These are phyloP conservation scores for Fusarium domesticum DNA, from an alignment of 2,329 filamentous ascomycete species.

Conservation along the genomic window DNA sequence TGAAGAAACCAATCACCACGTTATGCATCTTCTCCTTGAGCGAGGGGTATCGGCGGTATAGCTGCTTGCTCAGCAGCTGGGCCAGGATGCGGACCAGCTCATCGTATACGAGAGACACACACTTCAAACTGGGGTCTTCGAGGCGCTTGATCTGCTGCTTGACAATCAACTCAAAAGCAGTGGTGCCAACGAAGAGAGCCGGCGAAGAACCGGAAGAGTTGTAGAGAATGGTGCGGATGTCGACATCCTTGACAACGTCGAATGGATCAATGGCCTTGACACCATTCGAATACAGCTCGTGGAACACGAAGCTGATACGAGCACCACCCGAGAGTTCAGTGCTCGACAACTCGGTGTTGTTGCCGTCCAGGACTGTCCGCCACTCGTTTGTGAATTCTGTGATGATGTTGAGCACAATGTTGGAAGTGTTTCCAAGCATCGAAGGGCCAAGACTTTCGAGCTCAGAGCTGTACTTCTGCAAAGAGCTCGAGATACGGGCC, in stretches of 20 bases:
- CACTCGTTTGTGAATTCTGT: constrained; percentile 99
- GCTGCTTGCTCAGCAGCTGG: constrained; percentile 80
- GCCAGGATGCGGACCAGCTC: constrained; percentile 93
- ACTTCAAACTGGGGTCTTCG: constrained; percentile 95
- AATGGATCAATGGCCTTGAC: constrained; percentile 98
- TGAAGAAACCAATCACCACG: constrained; percentile 93
- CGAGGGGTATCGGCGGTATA: constrained; percentile 89
- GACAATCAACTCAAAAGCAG: constrained; percentile 96
- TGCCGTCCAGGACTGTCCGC: constrained; percentile 91
- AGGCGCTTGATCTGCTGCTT: constrained; percentile 97
- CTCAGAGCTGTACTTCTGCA: constrained; percentile 87
- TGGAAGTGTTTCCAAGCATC: constrained; percentile 91
- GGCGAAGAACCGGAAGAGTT: constrained; percentile 99
- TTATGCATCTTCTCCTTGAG: constrained; percentile 96
- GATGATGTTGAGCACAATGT: constrained; percentile 97
- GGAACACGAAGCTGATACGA: constrained; percentile 98
- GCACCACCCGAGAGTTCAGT: constrained; percentile 93
- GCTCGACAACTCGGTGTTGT: constrained; percentile 93
- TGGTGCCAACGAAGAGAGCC: constrained; percentile 93
- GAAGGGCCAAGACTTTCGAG: constrained; percentile 83
- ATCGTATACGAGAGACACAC: constrained; percentile 94
- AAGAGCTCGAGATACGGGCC: constrained; percentile 86
- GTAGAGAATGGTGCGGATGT: constrained; percentile 95
- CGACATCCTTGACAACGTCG: constrained; percentile 93
- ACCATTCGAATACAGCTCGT: constrained; percentile 96